Evolutionary conservation across 176 grass and related monocot genomes (phyloP), one percentile per base, ranked within the genome.

Genomic region (Oryza officinalis): DNA sequence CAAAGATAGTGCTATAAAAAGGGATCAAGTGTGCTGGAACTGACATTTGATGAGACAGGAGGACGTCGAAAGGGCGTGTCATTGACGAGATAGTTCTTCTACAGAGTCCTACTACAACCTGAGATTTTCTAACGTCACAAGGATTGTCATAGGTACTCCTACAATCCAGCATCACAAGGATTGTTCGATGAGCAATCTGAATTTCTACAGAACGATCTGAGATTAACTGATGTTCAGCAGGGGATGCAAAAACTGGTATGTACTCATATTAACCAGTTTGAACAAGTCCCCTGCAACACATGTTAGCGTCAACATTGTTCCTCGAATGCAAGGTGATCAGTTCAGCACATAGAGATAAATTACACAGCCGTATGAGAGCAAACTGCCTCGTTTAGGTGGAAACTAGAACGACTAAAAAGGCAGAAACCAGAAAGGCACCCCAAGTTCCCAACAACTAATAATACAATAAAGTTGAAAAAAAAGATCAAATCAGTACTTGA

Each of bases 11-110:
- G 40, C 40, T 41, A 41, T 11, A 41, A 41, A 41, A 41, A 41
- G 40, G 11, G 40, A 41, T 41, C 40, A 66, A 32, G 22, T 52
- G 18, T 14, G 23, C 44, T 67, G 31, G 49, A 71, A 26, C 5
- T 79, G 59, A 54, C 69, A 61, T 28, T 20, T 22, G 79, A 71
- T 2, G n/a, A 54, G 45, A 33, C 84, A 75, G 27, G 11, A 75
- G 32, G 18, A 20, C 40, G 22, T 40, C 4, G 8, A 59, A 74
- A 67, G 17, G 43, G 67, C 60, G n/a, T 44, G 27, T 46, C 25
- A 3, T 10, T 30, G 28, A 30, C 28, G 28, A 30, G 28, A 30
- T 35, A 13, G 13, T 72, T 33, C 12, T 6, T 18, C 13, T 40
- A 40, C 38, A 40, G 7, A 41, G 10, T 41, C 9, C 40, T 41